phyloP scores from a whole-genome alignment of 2,329 filamentous ascomycete species.

The Claviceps pusilla region DNA sequence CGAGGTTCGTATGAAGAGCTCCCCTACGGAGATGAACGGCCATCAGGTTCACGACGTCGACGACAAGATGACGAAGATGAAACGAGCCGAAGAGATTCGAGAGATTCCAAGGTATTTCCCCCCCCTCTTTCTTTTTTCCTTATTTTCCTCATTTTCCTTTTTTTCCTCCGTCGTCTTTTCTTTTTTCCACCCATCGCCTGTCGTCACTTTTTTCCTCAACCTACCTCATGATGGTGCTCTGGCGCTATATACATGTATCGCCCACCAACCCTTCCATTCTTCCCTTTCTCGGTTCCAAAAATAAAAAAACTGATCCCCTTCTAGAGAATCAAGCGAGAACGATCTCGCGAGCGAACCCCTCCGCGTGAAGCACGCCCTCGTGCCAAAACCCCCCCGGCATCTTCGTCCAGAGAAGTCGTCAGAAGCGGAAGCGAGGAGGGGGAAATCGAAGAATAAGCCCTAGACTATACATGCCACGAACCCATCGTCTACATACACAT shows the following conservation, averaged over 20 bases:
- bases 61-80: constrained; percentile 66
- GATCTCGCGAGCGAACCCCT: constrained; percentile 45
- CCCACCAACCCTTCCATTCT: too few relatives aligned
- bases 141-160: too few relatives aligned
- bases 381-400: constrained; percentile 37
- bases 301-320: constrained; percentile 12
- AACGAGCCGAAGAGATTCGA: constrained; percentile 46
- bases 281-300: too few relatives aligned
- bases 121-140: too few relatives aligned
- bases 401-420: constrained; percentile 31
- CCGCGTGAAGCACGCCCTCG: constrained; percentile 40
- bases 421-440: constrained; percentile 81
- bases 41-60: constrained; percentile 54
- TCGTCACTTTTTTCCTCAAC: not conserved
- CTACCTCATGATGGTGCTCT: too few relatives aligned
- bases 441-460: constrained; percentile 64
- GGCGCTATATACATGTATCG: too few relatives aligned
- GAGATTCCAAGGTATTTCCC: constrained; percentile 47
- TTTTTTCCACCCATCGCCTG: constrained; percentile 3
- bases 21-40: constrained; percentile 68
- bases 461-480: not conserved
- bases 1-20: constrained; percentile 72
- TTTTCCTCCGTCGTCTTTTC: not conserved
- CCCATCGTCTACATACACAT: not conserved
- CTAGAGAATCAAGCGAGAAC: constrained; percentile 44